phyloP scores from a whole-genome alignment of 345 rosid genomes.

The Linum tenue region DNA sequence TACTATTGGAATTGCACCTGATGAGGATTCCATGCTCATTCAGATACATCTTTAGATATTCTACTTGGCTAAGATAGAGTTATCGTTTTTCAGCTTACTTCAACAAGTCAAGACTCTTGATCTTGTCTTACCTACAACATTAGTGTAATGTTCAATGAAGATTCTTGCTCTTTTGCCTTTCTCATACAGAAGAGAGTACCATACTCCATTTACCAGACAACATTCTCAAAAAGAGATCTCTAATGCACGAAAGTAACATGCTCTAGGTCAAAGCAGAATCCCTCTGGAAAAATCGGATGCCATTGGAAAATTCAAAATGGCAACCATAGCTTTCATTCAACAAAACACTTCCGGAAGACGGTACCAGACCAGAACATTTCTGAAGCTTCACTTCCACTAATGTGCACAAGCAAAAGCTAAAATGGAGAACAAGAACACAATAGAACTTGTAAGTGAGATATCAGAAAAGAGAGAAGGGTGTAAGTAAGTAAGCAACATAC shows the following conservation, averaged over 20 bases:
- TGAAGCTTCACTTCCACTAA: no score
- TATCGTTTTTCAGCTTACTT: not conserved
- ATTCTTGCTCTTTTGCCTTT: not conserved
- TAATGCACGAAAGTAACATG: no score
- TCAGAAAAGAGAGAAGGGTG: constrained; percentile 9
- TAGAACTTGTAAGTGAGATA: constrained; percentile 5
- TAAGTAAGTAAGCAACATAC: not conserved
- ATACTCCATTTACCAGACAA: not conserved
- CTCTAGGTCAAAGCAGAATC: no score
- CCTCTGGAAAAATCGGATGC: not conserved
- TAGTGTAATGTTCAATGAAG: not conserved
- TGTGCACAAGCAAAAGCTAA: no score
- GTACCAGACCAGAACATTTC: no score
- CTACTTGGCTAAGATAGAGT: not conserved
- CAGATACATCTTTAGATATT: not conserved
- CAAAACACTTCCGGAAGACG: no score
- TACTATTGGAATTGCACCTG: not conserved
- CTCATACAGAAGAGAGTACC: not conserved
- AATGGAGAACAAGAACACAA: not conserved
- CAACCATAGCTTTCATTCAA: not conserved
- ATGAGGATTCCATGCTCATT: not conserved
- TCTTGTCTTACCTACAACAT: not conserved
- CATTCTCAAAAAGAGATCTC: not conserved
- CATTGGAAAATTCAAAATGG: not conserved
- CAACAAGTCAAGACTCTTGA: not conserved